Evolutionary conservation across 495 filamentous ascomycete genomes (phyloP), one percentile per base, ranked within the genome.

Genomic region (Penicillium crystallinum): DNA sequence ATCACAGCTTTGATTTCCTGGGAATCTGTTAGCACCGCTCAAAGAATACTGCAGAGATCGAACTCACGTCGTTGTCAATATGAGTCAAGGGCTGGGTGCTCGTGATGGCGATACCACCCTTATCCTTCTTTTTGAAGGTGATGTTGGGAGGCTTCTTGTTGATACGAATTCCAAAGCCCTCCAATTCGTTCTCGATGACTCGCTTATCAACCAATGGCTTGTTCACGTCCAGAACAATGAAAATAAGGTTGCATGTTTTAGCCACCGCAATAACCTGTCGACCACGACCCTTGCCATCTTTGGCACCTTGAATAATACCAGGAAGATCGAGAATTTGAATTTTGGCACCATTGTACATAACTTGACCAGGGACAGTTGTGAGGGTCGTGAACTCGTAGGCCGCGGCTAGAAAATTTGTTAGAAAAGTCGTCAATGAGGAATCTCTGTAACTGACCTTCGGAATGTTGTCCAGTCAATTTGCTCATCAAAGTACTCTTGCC

Each of bases 371-470:
- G 23, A 98, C 93, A 46, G 91, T 96, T 38, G 93, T 98, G 63
- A 98, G 79, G 49, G 93, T 98, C 49, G 93, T 98, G 73, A 98
- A 98, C 65, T 98, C 93, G 71, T 98, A 98, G 31, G 91, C 93
- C 30, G 93, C 93, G 35, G 82, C 93, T 84, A 56, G 17, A 54
- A 25, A 27, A 27, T n/a, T n/a, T 17, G 4, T 34, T 14, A 54
- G 73, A 67, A 59, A 45, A 19, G 39, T 29, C 31, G 41, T 49
- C 39, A 8, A 29, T 4, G 1, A n/a, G 12, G 25, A 21, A 35
- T n/a, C 23, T 55, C 53, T 23, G 10, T 15, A 15, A 64, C 67
- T 31, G 46, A 83, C 81, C 81, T 79, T 98, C 93, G 4, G 95
- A 97, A 66, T 97, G 91, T 68, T 96, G 91, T 34, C 93, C 93